Evolutionary conservation across 2,329 filamentous ascomycete genomes (phyloP), one percentile per base, ranked within the genome.

Genomic region (Xylariaceae sp.): DNA sequence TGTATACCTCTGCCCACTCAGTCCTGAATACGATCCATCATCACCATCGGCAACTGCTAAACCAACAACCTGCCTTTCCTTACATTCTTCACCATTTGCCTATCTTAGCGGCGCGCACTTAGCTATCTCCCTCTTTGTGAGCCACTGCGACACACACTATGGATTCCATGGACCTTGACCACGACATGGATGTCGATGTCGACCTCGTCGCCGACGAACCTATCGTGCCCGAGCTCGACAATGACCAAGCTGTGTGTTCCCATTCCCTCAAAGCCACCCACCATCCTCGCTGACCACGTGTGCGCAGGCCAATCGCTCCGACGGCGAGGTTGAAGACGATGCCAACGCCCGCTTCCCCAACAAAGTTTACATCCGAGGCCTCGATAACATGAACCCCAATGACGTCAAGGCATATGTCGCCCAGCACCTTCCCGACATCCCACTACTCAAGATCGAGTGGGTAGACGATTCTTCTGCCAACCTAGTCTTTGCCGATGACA

Each of bases 401-500:
- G 82, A 95, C 53, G 85, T 97, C 57, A 84, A 86, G 56, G 73
- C 77, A 48, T 96, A 90, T 58, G 80, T 88, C 7, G 68, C 73
- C 38, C 76, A 87, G 52, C 79, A 93, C 64, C 64, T 67, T 12
- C 72, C 75, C 44, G 61, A 70, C 42, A 72, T 83, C 45, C 10
- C 27, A 6, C 39, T 53, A 16, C 71, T 78, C 45, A 76, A 79
- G 50, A 74, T 96, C 52, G 90, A 97, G 69, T 98, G 93, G 93
- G 89, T 98, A 55, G 88, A 97, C 64, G 93, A 98, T 66, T 83
- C 81, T 6, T 92, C 89, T 0, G 88, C 89, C 51, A 97, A 97
- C 63, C 73, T 96, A 42, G 67, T 95, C 42, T 97, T 93, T 69
- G 72, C 69, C 32, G 75, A 75, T 6, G 72, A 80, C 12, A 61